Conservation (phyloP, 352 stramenopile species). For the Phytophthora sojae region DNA sequence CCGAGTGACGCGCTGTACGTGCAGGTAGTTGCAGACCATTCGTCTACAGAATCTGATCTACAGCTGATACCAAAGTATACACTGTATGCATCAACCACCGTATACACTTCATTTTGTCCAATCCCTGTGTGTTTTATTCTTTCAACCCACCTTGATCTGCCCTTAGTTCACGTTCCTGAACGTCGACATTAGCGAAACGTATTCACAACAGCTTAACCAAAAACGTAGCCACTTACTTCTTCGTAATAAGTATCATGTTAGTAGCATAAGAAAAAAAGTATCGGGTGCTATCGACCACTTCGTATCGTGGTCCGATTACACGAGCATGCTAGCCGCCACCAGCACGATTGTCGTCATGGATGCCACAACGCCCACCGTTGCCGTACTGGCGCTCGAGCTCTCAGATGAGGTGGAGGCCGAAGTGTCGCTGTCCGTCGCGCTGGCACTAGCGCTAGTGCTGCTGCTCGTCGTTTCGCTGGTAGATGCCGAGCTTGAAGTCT, state of each 20-base stretch:
- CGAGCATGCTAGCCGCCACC: neutral
- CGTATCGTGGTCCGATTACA: neutral
- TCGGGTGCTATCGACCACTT: too few relatives aligned
- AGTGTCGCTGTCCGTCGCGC: neutral
- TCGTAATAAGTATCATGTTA: too few relatives aligned
- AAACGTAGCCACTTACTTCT: too few relatives aligned
- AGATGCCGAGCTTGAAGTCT: slow-evolving; percentile 4
- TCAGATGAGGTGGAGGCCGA: neutral
- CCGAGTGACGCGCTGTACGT: too few relatives aligned
- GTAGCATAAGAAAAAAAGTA: too few relatives aligned
- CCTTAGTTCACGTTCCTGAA: too few relatives aligned
- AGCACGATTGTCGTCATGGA: neutral
- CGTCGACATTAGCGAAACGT: too few relatives aligned
- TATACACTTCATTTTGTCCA: neutral
- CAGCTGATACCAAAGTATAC: neutral
- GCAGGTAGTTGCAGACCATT: neutral
- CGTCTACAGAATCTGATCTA: neutral
- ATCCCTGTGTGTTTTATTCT: neutral
- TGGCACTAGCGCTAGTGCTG: neutral
- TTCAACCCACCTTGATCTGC: neutral
- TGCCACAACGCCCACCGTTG: neutral
- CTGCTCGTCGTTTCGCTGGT: neutral
- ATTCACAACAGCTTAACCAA: too few relatives aligned
- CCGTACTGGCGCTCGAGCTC: neutral
- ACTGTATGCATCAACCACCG: too few relatives aligned